These are phyloP conservation scores for Trypanosoma vivax DNA, from an alignment of 208 protist species.

Conservation along the genomic window DNA sequence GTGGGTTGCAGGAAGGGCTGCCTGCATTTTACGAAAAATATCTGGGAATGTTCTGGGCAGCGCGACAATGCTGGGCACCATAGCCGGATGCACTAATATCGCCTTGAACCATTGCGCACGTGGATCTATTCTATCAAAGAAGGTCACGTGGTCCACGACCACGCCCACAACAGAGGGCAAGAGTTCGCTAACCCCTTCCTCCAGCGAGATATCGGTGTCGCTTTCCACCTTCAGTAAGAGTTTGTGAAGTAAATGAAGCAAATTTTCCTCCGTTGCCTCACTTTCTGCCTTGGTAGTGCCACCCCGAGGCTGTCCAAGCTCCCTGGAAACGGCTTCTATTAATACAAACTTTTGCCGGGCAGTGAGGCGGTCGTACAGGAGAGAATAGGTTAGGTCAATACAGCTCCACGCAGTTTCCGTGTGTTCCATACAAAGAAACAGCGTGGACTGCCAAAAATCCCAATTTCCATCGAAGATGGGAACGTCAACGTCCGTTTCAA, in stretches of 20 bases:
- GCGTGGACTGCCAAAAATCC: conserved; percentile 4
- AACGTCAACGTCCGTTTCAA: conserved; percentile 1
- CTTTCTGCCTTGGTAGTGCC: background rate
- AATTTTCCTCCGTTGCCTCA: background rate
- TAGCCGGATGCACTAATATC: conserved; percentile 30
- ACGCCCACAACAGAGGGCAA: conserved; percentile 9
- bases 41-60: conserved; percentile 6
- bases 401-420: conserved; percentile 1
- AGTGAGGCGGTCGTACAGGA: conserved; percentile 1
- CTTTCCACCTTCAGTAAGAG: conserved; percentile 6
- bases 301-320: background rate
- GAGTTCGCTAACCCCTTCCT: conserved; percentile 10
- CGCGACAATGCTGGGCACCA: conserved; percentile 12
- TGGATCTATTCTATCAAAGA: conserved; percentile 29
- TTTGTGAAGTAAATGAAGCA: conserved; percentile 9
- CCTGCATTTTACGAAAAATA: conserved; percentile 1
- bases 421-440: conserved; percentile 5
- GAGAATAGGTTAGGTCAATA: background rate
- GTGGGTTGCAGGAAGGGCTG: conserved; percentile 4
- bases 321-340: conserved; percentile 3
- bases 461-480: conserved; percentile 6
- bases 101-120: conserved; percentile 31
- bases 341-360: conserved; percentile 4
- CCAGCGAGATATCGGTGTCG: conserved; percentile 2
- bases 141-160: conserved; percentile 19